Base-by-base conservation (phyloP, 2,329 filamentous ascomycete species). In the Aspergillus aculeatinus region DNA sequence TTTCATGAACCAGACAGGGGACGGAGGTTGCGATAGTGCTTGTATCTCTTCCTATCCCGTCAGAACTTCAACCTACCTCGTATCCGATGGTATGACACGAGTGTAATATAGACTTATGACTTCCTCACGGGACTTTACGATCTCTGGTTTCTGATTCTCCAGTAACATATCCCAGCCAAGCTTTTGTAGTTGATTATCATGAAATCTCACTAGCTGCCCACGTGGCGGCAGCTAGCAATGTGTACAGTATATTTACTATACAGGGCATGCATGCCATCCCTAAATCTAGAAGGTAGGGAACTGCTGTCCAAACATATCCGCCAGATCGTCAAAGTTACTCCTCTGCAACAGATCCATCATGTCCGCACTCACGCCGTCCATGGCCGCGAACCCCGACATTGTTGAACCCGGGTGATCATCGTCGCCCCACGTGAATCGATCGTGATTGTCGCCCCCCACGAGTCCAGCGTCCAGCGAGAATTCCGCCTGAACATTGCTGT, bases 291-390 rank as follows among this genome's bases (percentile, higher is more conserved):
- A 72, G 47, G 66, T 70, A n/a, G 70, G 71, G 59, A 69, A 72
- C 55, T 70, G 71, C 58, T 72, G 70, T 11, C 68, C 69, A 42
- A 72, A 69, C 29, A 73, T 59, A 64, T 75, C 71, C 58, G 74
- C 69, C 23, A 74, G 48, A 31, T 66, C 67, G 58, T 74, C 69
- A 51, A 72, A 72, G 48, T 70, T 68, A n/a, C 67, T 69, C 23
- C 68, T 71, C 25, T 73, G 66, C 31, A 75, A 64, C 25, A 75
- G 49, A 66, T 73, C 71, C 9, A 67, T 72, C 69, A 71, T 74
- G 31, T 68, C 72, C 31, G 70, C 63, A 59, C 74, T 72, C 33
- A 71, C 69, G 16, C 68, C 67, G 60, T 49, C 39, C 39, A 44
- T 16, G 14, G 39, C 39, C 39, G 16, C 6, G 39, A 44, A 44